These are phyloP conservation scores for Canavalia ensiformis DNA, from an alignment of 306 rosid genomes.

Conservation along the genomic window DNA sequence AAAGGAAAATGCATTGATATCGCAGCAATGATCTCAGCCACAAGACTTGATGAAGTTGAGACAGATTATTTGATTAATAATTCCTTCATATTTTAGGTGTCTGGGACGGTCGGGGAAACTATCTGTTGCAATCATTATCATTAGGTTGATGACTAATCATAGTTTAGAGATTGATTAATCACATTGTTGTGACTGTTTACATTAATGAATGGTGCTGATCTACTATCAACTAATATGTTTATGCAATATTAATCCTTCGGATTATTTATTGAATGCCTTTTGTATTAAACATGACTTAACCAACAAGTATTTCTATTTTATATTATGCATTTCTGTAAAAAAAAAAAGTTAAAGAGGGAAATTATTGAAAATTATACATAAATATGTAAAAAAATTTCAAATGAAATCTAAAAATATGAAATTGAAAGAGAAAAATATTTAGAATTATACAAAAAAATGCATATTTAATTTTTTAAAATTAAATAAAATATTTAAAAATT, in stretches of 20 bases:
- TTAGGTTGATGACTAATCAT: slow-evolving; percentile 17
- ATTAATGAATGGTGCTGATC: slow-evolving; percentile 3
- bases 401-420: too few relatives aligned
- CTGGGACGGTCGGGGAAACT: neutral
- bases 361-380: too few relatives aligned
- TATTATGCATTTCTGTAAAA: neutral
- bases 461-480: too few relatives aligned
- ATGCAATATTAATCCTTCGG: neutral
- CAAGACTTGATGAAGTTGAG: slow-evolving; percentile 20
- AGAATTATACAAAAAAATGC: too few relatives aligned
- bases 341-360: too few relatives aligned
- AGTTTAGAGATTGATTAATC: neutral
- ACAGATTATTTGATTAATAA: neutral
- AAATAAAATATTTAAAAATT: too few relatives aligned
- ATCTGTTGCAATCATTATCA: slow-evolving; percentile 11
- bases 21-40: neutral
- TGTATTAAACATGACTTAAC: neutral
- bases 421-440: too few relatives aligned
- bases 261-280: neutral
- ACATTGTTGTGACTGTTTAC: neutral
- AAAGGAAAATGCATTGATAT: neutral
- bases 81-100: slow-evolving; percentile 17
- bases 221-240: neutral
- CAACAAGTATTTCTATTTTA: neutral
- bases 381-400: too few relatives aligned